Base-by-base conservation (phyloP, 2,329 filamentous ascomycete genomes). In the Chalaropsis thielavioides region DNA sequence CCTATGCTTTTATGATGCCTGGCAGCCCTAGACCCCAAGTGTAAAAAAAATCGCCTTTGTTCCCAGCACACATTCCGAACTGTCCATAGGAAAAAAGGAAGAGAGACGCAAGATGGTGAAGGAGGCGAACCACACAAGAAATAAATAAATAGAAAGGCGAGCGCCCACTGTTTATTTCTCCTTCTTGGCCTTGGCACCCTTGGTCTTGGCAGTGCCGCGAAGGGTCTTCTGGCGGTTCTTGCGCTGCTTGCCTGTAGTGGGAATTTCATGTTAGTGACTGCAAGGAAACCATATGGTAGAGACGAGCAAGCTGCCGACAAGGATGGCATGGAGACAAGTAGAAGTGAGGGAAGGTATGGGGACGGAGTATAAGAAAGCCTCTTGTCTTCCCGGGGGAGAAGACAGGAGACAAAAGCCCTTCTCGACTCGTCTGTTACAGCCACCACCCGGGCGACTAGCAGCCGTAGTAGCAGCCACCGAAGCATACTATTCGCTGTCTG, bases 161-260 rank as follows among this genome's bases (percentile, higher is more conserved):
- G 61, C 66, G 51, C 63, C 63, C 64, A 66, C 72, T 77, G 78
- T 80, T 82, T 90, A 90, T 84, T 89, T 86, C 81, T 90, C 90
- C 88, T 96, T 95, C 86, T 95, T 94, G 80, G 88, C 85, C 83
- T 87, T 86, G 77, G 87, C 87, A 79, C 91, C 91, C 90, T 96
- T 96, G 84, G 87, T 86, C 90, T 99, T 99, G 76, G 91, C 92
- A 74, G 90, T 95, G 78, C 94, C 94, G 74, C 94, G 89, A 79
- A 96, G 88, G 77, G 92, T 94, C 91, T 99, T 97, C 81, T 89
- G 86, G 80, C 92, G 87, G 90, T 99, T 99, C 90, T 99, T 99
- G 84, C 94, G 89, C 84, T 97, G 94, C 86, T 99, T 99, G 88
- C 92, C 92, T 97, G 80, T 83, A 72, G 67, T 67, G 17, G 43